Conservation (phyloP, 192 early-diverging fungal species). For the Coemansia sp. region DNA sequence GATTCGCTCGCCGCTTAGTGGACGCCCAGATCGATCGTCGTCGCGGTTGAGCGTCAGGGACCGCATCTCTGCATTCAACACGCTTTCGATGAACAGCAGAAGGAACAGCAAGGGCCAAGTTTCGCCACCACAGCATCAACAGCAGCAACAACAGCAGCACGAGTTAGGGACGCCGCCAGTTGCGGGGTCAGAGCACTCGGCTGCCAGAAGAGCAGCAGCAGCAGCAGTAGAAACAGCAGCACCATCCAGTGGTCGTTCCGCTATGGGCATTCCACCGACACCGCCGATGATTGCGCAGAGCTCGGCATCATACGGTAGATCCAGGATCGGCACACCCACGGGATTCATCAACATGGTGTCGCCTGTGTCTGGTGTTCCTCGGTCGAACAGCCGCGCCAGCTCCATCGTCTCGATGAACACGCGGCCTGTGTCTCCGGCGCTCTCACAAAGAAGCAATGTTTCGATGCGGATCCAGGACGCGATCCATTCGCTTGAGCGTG, state of each 20-base stretch:
- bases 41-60: conserved; percentile 37
- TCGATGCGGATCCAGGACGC: conserved; percentile 40
- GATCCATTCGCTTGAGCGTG: conserved; percentile 36
- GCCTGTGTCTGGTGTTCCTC: conserved; percentile 8
- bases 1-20: conserved; percentile 32
- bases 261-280: neutral
- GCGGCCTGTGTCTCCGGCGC: conserved; percentile 40
- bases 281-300: neutral
- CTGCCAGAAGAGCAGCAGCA: neutral
- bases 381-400: conserved; percentile 22
- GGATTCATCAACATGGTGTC: conserved; percentile 41
- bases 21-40: conserved; percentile 27
- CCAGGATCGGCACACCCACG: conserved; percentile 30
- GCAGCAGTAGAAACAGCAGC: too few species aligned
- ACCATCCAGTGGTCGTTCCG: neutral
- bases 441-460: conserved; percentile 38
- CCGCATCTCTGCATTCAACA: conserved; percentile 44
- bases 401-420: conserved; percentile 5
- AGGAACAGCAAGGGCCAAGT: neutral
- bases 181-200: conserved; percentile 2
- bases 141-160: neutral
- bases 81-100: conserved; percentile 14
- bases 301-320: neutral
- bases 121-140: conserved; percentile 1
- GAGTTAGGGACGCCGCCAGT: neutral